These are phyloP conservation scores for Vitis hybrid DNA, from an alignment of 177 flowering plant genomes.

Conservation along the genomic window DNA sequence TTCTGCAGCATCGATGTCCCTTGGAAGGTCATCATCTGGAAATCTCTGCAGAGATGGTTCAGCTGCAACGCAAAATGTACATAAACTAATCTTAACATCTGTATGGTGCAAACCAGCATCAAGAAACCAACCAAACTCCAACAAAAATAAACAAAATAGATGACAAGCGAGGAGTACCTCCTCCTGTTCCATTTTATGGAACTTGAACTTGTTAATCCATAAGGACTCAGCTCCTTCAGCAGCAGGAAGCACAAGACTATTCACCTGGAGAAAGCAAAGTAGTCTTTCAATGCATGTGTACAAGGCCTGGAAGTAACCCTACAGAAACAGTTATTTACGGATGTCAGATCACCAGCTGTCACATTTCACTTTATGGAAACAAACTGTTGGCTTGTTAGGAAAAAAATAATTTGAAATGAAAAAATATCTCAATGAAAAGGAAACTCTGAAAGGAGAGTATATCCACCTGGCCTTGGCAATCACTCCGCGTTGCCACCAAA, in stretches of 20 bases:
- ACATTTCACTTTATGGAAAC: neutral
- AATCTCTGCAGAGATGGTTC: conserved; percentile 22
- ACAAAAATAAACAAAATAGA: neutral
- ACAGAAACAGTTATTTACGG: conserved; percentile 6
- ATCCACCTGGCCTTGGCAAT: conserved; percentile 72
- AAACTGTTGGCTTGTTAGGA: neutral
- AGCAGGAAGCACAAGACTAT: too few relatives aligned
- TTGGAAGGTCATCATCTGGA: conserved; percentile 53
- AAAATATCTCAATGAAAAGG: neutral
- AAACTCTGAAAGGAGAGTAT: neutral
- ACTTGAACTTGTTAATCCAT: too few relatives aligned
- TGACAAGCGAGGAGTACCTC: neutral
- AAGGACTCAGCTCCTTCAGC: too few relatives aligned
- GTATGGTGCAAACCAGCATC: too few relatives aligned
- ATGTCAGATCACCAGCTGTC: neutral
- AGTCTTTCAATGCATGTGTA: neutral
- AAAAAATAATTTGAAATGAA: neutral
- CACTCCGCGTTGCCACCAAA: conserved; percentile 77
- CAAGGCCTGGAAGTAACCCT: conserved; percentile 80
- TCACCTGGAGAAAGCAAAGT: too few relatives aligned
- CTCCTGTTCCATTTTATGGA: too few relatives aligned
- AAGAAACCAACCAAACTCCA: too few relatives aligned
- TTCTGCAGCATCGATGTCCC: conserved; percentile 59
- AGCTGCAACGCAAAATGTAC: conserved; percentile 37
- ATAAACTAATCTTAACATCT: neutral